phyloP scores from a whole-genome alignment of 2,329 filamentous ascomycete genomes.

The Colletotrichum australisinense region DNA sequence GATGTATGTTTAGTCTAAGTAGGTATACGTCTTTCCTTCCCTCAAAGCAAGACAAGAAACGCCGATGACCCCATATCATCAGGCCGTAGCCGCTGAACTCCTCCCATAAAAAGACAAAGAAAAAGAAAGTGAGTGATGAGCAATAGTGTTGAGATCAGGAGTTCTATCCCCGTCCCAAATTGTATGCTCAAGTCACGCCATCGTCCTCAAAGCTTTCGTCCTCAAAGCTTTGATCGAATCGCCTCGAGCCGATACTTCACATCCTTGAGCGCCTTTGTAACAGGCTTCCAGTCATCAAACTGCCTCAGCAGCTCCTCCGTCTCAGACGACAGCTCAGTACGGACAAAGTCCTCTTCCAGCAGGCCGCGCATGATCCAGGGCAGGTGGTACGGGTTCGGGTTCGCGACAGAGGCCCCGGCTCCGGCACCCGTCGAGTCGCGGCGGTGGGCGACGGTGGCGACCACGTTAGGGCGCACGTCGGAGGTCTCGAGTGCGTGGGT shows the following conservation, averaged over 20 bases:
- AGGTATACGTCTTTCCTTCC: neutral
- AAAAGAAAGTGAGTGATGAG: neutral
- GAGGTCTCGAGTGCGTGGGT: slow-evolving; percentile 81
- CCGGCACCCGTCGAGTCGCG: neutral
- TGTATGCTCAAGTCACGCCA: too few relatives aligned
- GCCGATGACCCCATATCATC: neutral
- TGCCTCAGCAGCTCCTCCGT: slow-evolving; percentile 82
- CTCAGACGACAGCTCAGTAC: slow-evolving; percentile 81
- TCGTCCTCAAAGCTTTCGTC: slow-evolving; percentile 66
- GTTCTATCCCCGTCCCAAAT: neutral
- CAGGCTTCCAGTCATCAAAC: slow-evolving; percentile 94
- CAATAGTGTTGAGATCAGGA: neutral
- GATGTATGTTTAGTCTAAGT: neutral
- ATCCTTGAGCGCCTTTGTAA: slow-evolving; percentile 91
- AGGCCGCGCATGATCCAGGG: slow-evolving; percentile 97
- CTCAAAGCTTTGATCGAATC: slow-evolving; percentile 82
- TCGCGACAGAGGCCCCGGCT: slow-evolving; percentile 48
- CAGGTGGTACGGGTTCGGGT: slow-evolving; percentile 87
- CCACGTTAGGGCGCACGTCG: slow-evolving; percentile 50
- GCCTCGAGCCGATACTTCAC: slow-evolving; percentile 95
- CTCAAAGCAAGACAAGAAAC: neutral
- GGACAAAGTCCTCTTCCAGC: slow-evolving; percentile 91
- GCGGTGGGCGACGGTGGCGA: slow-evolving; percentile 39
- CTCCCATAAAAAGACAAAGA: neutral
- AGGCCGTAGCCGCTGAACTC: neutral